Evolutionary conservation across 1,139 yeast genomes (phyloP), one percentile per base, ranked within the genome.

Genomic region (Kodamaea ohmeri): DNA sequence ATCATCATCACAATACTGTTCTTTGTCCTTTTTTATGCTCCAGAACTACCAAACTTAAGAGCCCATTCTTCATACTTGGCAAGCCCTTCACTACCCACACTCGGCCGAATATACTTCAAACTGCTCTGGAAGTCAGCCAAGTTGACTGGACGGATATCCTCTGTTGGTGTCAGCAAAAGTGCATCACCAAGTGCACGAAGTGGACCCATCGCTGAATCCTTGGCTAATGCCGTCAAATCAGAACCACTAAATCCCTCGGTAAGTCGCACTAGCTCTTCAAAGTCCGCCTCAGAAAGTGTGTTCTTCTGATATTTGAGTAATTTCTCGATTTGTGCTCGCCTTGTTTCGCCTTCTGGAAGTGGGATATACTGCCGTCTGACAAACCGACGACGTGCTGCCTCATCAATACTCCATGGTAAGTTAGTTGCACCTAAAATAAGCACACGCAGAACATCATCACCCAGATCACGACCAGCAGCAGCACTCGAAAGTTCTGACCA

Each of bases 161-260:
- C 95, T 16, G 92, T 83, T 5, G 92, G 86, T 0, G 97, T 90
- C 48, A 80, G 76, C 44, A 94, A 67, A 43, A 94, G 71, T 40
- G 86, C 81, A 46, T 92, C 97, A 3, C 98, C 98, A 24, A 92
- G 69, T 22, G 90, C 83, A 48, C 98, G 71, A 39, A 94, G 65
- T 1, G 98, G 98, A 0, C 97, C 97, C 97, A 92, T 90, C 1
- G 98, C 98, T 2, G 97, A 95, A 60, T 92, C 98, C 59, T 92
- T 92, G 2, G 97, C 96, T 48, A 92, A 66, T 0, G 97, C 96
- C 1, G 97, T 92, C 39, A 92, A 78, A 61, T 92, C 98, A 49
- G 95, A 83, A 2, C 98, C 98, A 35, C 96, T 83, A 59, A 83
- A 89, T 1, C 95, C 95, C 36, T 80, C 83, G 1, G 89, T 89